Percentiles rank a stretch among this genome's conserved stretches.
Conservation (phyloP, 257 asterid species). For the Solanum tacnaense region DNA sequence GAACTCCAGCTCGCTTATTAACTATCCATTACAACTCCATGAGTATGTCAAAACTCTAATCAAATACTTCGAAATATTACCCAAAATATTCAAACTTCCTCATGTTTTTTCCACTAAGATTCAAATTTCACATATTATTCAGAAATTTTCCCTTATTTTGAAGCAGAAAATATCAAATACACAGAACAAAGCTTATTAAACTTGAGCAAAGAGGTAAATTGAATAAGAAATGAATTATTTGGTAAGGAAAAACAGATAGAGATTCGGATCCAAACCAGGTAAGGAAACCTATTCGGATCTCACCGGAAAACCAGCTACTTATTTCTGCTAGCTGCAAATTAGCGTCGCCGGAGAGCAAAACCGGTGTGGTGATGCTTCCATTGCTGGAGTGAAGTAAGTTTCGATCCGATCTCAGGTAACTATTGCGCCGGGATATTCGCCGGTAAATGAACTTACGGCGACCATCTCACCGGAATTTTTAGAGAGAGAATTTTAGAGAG, state of each 20-base stretch:
- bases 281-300: not conserved
- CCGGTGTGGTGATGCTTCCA: constrained; percentile 1
- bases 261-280: constrained; percentile 6
- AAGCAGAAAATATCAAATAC: not conserved
- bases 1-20: not conserved
- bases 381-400: not conserved
- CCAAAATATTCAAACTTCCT: not conserved
- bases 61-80: not conserved
- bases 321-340: not conserved
- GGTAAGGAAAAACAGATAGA: not conserved
- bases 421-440: not conserved
- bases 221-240: not conserved
- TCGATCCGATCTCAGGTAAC: not conserved
- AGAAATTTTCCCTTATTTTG: not conserved
- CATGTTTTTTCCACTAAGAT: not conserved
- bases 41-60: not conserved
- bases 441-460: not conserved
- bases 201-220: not conserved
- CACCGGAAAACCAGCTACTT: constrained; percentile 1
- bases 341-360: not conserved
- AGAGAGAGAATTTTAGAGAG: not conserved
- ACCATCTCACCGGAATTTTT: constrained; percentile 4
- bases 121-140: not conserved
- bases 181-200: not conserved
- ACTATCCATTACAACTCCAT: not conserved